Evolutionary conservation across 2,329 filamentous ascomycete genomes (phyloP).

Genomic region (Colletotrichum ledebouriae): DNA sequence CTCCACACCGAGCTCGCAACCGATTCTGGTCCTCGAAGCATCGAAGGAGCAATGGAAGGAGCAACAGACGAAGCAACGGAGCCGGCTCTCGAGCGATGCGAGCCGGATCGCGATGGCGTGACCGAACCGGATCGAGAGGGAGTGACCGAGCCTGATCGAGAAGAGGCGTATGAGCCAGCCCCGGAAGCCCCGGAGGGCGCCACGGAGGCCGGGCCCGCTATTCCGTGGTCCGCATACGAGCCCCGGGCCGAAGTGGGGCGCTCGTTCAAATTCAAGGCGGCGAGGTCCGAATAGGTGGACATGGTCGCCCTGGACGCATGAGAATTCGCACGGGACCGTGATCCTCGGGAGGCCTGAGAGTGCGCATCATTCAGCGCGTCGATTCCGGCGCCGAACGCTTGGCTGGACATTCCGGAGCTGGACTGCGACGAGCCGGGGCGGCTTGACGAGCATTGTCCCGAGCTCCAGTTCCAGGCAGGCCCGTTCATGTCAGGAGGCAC

Average conservation of each 20-base stretch:
- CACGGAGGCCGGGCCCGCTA: too few relatives aligned
- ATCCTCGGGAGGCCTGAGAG: not conserved
- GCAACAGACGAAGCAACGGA: not conserved
- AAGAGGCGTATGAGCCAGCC: too few relatives aligned
- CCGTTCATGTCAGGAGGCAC: too few relatives aligned
- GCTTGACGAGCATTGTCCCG: not conserved
- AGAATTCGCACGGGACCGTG: too few relatives aligned
- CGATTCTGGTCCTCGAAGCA: slow-evolving; percentile 3
- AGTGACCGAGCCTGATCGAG: too few relatives aligned
- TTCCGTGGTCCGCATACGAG: too few relatives aligned
- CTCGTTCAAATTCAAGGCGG: too few relatives aligned
- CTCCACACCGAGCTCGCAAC: not conserved
- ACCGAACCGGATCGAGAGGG: too few relatives aligned
- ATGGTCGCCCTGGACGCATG: too few relatives aligned
- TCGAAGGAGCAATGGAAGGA: not conserved
- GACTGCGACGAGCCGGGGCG: slow-evolving; percentile 4
- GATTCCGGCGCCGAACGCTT: not conserved
- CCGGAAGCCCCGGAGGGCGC: too few relatives aligned
- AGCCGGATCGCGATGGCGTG: not conserved
- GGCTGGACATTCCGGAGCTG: slow-evolving; percentile 5
- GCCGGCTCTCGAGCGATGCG: not conserved
- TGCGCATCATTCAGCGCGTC: not conserved
- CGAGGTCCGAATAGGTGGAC: too few relatives aligned
- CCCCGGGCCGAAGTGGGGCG: too few relatives aligned
- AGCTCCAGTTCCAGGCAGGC: not conserved